Conservation (phyloP, 73 alveolate species). For the Stentor coeruleus region DNA sequence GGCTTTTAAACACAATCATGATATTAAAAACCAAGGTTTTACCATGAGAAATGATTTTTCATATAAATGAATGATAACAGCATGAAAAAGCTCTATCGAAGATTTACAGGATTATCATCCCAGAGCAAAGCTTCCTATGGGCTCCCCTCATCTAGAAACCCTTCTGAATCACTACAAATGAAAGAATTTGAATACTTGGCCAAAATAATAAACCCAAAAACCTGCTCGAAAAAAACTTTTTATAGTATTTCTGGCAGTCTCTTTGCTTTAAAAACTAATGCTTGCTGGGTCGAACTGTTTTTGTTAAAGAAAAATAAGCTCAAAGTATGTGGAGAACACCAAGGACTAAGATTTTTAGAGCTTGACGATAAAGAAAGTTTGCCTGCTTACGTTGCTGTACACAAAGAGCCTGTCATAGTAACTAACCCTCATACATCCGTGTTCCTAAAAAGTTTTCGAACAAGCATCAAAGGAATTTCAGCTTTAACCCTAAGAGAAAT, state of each 20-base stretch:
- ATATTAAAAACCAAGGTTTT: too few species aligned
- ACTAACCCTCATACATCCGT: constrained; percentile 15
- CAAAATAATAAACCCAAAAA: neutral
- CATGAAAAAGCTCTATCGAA: too few species aligned
- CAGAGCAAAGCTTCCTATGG: too few species aligned
- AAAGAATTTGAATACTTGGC: neutral
- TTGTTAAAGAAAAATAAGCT: neutral
- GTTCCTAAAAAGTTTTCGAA: neutral
- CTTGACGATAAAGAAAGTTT: neutral
- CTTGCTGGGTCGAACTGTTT: neutral
- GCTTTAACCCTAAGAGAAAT: neutral
- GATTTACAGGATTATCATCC: too few species aligned
- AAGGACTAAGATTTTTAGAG: too few species aligned
- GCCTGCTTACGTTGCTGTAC: neutral
- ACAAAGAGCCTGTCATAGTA: neutral
- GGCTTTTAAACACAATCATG: too few species aligned
- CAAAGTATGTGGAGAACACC: neutral
- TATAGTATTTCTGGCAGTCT: neutral
- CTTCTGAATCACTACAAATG: too few species aligned
- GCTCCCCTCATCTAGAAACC: too few species aligned
- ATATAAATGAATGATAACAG: too few species aligned
- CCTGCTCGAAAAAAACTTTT: neutral
- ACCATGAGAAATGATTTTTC: too few species aligned
- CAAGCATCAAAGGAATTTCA: neutral
- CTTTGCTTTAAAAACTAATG: neutral